Percentiles rank a stretch among this genome's conserved stretches.
Conservation (phyloP, 164 flowering plant genomes). For the Stephania japonica region DNA sequence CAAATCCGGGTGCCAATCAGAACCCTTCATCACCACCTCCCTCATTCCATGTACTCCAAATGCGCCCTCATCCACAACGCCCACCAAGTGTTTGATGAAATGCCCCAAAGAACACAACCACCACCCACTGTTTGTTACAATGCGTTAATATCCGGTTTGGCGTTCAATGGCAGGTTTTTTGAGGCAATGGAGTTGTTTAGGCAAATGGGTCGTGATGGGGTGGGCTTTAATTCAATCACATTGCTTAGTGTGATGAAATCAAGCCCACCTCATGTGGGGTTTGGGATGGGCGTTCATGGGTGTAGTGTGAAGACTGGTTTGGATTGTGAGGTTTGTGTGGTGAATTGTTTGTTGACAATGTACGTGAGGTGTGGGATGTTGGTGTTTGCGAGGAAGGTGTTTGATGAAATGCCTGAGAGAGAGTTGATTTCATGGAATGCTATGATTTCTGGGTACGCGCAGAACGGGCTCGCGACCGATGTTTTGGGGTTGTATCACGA, state of each 20-base stretch:
- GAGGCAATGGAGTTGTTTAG: slow-evolving; percentile 48
- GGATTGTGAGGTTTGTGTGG: slow-evolving; percentile 27
- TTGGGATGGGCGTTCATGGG: slow-evolving; percentile 46
- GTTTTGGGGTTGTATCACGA: slow-evolving; percentile 61
- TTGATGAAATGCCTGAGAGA: slow-evolving; percentile 55
- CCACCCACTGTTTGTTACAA: slow-evolving; percentile 60
- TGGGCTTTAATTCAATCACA: slow-evolving; percentile 45
- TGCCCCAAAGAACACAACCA: slow-evolving; percentile 21
- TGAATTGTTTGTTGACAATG: slow-evolving; percentile 73
- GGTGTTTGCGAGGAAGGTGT: slow-evolving; percentile 42
- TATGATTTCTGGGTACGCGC: slow-evolving; percentile 82
- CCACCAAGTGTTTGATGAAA: slow-evolving; percentile 59
- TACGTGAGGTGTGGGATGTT: slow-evolving; percentile 58
- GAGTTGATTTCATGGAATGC: slow-evolving; percentile 89
- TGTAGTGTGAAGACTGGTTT: background rate
- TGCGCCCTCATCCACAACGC: slow-evolving; percentile 33
- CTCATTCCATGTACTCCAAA: slow-evolving; percentile 63
- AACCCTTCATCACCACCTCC: slow-evolving; percentile 59
- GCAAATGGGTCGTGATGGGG: slow-evolving; percentile 43
- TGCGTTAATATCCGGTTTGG: slow-evolving; percentile 69
- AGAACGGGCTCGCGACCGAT: slow-evolving; percentile 56
- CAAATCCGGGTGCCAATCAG: slow-evolving; percentile 46
- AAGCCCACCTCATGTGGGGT: slow-evolving; percentile 39
- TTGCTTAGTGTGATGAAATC: slow-evolving; percentile 67
- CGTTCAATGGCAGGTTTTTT: slow-evolving; percentile 24